Percentiles rank a stretch among this genome's conserved stretches.
These are phyloP conservation scores for Phyllosticta citribraziliensis DNA, from an alignment of 2,329 filamentous ascomycete species.

Conservation along the genomic window DNA sequence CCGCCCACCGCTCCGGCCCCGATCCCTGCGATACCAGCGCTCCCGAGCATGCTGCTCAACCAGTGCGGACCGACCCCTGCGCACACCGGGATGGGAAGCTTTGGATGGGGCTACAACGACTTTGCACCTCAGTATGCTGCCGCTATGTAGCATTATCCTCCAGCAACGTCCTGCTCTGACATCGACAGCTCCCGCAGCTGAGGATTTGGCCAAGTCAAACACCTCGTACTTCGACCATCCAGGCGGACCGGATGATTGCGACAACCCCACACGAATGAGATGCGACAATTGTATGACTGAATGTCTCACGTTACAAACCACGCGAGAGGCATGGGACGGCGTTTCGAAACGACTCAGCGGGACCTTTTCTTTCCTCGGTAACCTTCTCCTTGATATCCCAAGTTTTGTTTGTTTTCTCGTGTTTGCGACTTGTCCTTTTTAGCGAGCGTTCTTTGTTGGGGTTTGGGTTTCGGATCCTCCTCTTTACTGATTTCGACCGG, in stretches of 20 bases:
- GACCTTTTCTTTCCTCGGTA: constrained; percentile 29
- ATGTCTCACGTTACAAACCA: constrained; percentile 31
- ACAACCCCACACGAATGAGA: constrained; percentile 24
- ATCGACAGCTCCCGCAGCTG: constrained; percentile 16
- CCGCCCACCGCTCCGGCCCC: constrained; percentile 64
- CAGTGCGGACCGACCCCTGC: constrained; percentile 62
- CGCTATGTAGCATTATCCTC: constrained; percentile 66
- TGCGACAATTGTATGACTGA: constrained; percentile 32
- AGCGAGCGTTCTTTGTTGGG: constrained; percentile 30
- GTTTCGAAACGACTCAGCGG: constrained; percentile 41
- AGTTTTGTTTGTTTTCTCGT: constrained; percentile 26
- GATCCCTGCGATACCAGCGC: constrained; percentile 59
- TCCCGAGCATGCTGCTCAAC: constrained; percentile 80
- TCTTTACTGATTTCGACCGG: constrained; percentile 19
- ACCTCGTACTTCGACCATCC: constrained; percentile 11
- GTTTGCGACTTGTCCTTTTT: constrained; percentile 29
- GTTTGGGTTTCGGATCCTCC: constrained; percentile 20
- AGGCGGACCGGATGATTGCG: constrained; percentile 31
- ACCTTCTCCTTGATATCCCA: constrained; percentile 33
- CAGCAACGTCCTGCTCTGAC: constrained; percentile 30
- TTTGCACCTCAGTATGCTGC: constrained; percentile 62
- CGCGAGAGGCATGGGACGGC: constrained; percentile 42
- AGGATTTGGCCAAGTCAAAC: constrained; percentile 32
- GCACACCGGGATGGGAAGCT: constrained; percentile 57
- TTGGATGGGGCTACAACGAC: constrained; percentile 74